phyloP scores from a whole-genome alignment of 1,139 yeast genomes.

The Zygoascus meyerae region DNA sequence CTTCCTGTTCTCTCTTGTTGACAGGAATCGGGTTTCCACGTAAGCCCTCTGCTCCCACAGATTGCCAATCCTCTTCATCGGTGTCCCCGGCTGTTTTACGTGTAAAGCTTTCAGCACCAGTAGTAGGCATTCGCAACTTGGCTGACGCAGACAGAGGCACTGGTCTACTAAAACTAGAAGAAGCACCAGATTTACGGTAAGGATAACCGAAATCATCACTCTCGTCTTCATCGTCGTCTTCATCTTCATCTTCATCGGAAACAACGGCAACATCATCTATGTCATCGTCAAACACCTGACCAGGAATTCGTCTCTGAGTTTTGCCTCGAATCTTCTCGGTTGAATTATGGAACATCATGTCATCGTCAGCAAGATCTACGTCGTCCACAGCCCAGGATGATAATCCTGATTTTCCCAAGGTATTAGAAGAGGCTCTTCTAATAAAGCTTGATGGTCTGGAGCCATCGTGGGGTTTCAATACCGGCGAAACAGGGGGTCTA shows the following conservation, averaged over 20 bases:
- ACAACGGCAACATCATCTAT: conserved; percentile 23
- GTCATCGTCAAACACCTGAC: conserved; percentile 22
- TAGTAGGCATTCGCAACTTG: conserved; percentile 7
- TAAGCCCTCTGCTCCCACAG: conserved; percentile 64
- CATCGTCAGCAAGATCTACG: conserved; percentile 37
- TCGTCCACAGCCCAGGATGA: conserved; percentile 33
- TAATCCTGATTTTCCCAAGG: conserved; percentile 14
- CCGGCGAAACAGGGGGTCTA: conserved; percentile 25
- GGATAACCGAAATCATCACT: neutral
- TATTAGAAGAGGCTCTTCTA: conserved; percentile 3
- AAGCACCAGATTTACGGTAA: too few species aligned
- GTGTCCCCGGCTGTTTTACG: conserved; percentile 43
- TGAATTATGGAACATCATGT: conserved; percentile 30
- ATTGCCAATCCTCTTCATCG: conserved; percentile 94
- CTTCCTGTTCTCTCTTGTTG: conserved; percentile 32
- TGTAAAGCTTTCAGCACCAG: conserved; percentile 11
- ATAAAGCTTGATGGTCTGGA: neutral
- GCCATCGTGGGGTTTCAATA: conserved; percentile 15
- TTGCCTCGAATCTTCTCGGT: neutral
- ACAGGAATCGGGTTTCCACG: conserved; percentile 21
- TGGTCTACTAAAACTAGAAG: neutral
- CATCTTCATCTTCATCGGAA: conserved; percentile 22
- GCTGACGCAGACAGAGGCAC: neutral
- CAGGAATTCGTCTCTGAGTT: conserved; percentile 8
- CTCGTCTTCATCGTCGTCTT: conserved; percentile 34